A percentile compares a stretch with the other conserved stretches of the same genome.
Evolutionary conservation across 192 early-diverging fungal genomes (phyloP).

Genomic region (Martensiomyces pterosporus): DNA sequence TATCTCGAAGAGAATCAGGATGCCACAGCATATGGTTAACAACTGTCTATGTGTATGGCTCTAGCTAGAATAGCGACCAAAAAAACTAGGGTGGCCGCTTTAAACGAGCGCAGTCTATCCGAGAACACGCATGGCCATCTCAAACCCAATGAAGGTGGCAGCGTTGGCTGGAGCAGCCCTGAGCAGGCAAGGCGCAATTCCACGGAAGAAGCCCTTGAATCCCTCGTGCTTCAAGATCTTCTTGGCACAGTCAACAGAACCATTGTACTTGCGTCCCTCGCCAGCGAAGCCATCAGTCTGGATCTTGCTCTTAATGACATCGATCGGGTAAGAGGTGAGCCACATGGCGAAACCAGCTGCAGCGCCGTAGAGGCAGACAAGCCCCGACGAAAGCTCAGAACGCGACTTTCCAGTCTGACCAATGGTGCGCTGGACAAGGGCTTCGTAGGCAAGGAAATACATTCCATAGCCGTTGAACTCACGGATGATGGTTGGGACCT

Average conservation of each 20-base stretch:
- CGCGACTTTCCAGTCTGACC: conserved; percentile 54
- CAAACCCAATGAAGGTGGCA: conserved; percentile 87
- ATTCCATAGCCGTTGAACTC: conserved; percentile 92
- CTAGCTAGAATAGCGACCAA: too few species aligned
- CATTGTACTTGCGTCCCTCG: conserved; percentile 61
- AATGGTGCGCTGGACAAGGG: conserved; percentile 76
- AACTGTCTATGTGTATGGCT: too few species aligned
- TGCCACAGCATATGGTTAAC: too few species aligned
- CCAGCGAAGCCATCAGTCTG: conserved; percentile 85
- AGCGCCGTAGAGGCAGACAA: conserved; percentile 81
- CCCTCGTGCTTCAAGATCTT: conserved; percentile 80
- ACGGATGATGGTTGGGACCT: conserved; percentile 76
- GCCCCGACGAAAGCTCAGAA: conserved; percentile 66
- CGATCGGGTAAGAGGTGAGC: conserved; percentile 86
- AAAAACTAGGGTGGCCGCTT: too few species aligned
- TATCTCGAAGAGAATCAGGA: too few species aligned
- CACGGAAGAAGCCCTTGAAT: conserved; percentile 79
- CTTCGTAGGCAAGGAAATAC: conserved; percentile 94
- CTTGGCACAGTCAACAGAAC: conserved; percentile 73
- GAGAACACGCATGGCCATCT: conserved; percentile 61
- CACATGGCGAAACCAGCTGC: conserved; percentile 79
- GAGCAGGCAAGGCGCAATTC: conserved; percentile 78
- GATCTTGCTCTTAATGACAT: conserved; percentile 91
- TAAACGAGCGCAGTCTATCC: too few species aligned
- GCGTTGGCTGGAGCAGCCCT: conserved; percentile 94